These are phyloP conservation scores for Chalciporus chontae DNA, from an alignment of 768 basidiomycete genomes.

Conservation along the genomic window DNA sequence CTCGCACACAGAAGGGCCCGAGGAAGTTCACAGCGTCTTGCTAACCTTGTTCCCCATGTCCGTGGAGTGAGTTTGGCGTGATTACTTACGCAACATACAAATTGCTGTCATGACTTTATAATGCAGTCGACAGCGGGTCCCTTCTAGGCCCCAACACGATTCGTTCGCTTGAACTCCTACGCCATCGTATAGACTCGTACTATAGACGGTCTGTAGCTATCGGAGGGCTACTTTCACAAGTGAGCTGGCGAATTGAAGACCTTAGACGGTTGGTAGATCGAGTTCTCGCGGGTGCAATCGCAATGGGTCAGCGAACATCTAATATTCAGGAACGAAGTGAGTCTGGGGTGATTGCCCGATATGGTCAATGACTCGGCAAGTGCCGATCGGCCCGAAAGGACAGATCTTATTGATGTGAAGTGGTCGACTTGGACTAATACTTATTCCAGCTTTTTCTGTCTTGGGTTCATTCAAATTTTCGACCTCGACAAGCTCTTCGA, in stretches of 20 bases:
- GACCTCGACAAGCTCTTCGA: slow-evolving; percentile 6
- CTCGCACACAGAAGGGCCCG: slow-evolving; percentile 12
- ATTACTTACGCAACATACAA: neutral
- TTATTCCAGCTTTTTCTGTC: slow-evolving; percentile 22
- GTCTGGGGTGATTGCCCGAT: slow-evolving; percentile 26
- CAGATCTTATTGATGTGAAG: slow-evolving; percentile 1
- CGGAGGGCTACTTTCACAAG: too few species aligned
- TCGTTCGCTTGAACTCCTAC: too few species aligned
- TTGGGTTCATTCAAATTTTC: slow-evolving; percentile 5
- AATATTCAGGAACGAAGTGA: slow-evolving; percentile 18
- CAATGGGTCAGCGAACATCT: slow-evolving; percentile 18
- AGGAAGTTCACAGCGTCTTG: slow-evolving; percentile 13
- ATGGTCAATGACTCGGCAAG: slow-evolving; percentile 18
- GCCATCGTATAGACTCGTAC: too few species aligned
- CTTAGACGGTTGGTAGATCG: neutral
- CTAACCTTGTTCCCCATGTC: slow-evolving; percentile 16
- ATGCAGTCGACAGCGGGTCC: too few species aligned
- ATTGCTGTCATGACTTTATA: too few species aligned
- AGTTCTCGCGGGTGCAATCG: slow-evolving; percentile 25
- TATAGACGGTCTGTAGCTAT: too few species aligned
- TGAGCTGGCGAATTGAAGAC: too few species aligned
- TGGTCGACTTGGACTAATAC: slow-evolving; percentile 20
- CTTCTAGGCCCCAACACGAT: too few species aligned
- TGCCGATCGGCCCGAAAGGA: slow-evolving; percentile 28
- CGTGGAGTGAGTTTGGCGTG: slow-evolving; percentile 19